Percentiles rank a stretch among this genome's conserved stretches.
Conservation (phyloP, 208 protist species). For the Entamoeba histolytica region DNA sequence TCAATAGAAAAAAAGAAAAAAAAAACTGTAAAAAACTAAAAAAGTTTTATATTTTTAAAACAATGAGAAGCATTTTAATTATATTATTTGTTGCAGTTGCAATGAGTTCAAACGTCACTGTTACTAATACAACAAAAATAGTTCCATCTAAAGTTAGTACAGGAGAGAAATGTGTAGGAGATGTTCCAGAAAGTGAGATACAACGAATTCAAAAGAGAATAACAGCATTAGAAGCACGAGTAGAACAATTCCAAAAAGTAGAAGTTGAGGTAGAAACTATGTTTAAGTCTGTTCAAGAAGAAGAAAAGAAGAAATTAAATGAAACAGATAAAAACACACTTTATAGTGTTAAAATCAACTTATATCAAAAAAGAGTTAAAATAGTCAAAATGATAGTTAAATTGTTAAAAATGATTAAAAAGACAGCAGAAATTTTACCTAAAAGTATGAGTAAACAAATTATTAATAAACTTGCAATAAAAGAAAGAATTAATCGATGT, state of each 20-base stretch:
- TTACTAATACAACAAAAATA: not conserved
- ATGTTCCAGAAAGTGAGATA: not conserved
- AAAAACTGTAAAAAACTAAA: too few species aligned
- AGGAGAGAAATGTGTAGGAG: not conserved
- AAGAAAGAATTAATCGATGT: not conserved
- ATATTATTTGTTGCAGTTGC: not conserved
- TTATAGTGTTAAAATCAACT: not conserved
- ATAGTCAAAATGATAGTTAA: not conserved
- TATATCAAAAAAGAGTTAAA: not conserved
- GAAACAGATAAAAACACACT: not conserved
- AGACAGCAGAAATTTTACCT: not conserved
- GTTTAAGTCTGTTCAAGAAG: not conserved
- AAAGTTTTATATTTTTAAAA: too few species aligned
- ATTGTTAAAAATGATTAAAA: not conserved
- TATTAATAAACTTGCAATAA: not conserved
- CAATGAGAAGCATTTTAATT: not conserved
- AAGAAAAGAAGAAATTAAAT: not conserved
- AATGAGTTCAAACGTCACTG: not conserved
- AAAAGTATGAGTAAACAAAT: not conserved
- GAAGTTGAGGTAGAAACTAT: not conserved
- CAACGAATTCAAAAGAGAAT: not conserved
- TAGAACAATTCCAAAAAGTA: not conserved
- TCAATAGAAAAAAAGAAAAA: too few species aligned
- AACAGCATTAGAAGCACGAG: not conserved
- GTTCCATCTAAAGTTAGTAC: not conserved